Evolutionary conservation across 345 rosid species (phyloP), one percentile per base, ranked within the genome.

Genomic region (Schrenkiella parvula): DNA sequence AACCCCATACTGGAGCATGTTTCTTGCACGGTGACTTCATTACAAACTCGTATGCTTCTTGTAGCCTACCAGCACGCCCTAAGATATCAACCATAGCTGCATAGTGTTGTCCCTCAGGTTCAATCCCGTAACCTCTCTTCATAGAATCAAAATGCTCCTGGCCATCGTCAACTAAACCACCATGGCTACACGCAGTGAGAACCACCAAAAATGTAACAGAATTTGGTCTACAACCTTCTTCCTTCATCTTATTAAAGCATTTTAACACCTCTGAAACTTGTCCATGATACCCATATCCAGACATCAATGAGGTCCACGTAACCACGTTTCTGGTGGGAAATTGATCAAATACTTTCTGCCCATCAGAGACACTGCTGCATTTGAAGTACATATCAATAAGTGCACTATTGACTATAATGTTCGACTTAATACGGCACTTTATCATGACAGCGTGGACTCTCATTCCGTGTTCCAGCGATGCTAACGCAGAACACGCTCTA

Each of bases 361-460:
- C 89, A 60, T 83, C 88, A 54, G 63, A 51, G 32, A 82, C 82
- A 75, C 72, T 79, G 70, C 96, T 82, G 81, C 93, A 86, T 78
- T 87, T 89, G 60, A 86, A 89, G 72, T 88, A 88, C 93, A 88
- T 88, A 79, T 86, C 89, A 47, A 86, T 76, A 55, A 86, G 90
- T 10, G 92, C 87, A 67, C 90, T 85, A 70, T 79, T 62, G 9
- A 83, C 89, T 23, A 84, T 84, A 52, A 85, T 81, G 67, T 90
- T 90, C 35, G 82, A 80, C 55, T 56, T 76, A 37, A 82, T 26
- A 74, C 21, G 43, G 8, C 80, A 57, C 79, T 88, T 90, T 13
- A 86, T 68, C 86, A 88, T 56, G 38, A 84, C 56, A 59, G 82
- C 85, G 41, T 86, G 96, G 10, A 78, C 84, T 74, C 81, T 80